Conservation (phyloP, 306 rosid species). For the Malus asiatica region DNA sequence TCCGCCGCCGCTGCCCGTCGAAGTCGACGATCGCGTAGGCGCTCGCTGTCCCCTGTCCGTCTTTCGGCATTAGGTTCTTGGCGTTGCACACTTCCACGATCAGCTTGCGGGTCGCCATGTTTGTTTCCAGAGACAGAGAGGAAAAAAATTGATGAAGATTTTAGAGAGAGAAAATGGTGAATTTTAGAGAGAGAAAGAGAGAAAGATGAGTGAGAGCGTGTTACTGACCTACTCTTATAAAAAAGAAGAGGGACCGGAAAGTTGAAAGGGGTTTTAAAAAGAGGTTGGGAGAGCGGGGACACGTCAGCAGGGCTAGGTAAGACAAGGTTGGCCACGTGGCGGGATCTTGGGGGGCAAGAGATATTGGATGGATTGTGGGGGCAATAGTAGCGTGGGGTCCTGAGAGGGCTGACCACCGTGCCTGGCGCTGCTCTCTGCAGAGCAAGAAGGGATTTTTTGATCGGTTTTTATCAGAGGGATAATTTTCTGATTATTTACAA, state of each 20-base stretch:
- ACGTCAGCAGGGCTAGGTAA: slow-evolving; percentile 27
- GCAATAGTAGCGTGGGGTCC: slow-evolving; percentile 7
- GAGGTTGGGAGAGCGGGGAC: slow-evolving; percentile 43
- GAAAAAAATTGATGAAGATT: not conserved
- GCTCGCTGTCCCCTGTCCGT: slow-evolving; percentile 93
- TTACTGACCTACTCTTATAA: too few relatives aligned
- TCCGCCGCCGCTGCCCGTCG: slow-evolving; percentile 77
- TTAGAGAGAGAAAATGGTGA: too few relatives aligned
- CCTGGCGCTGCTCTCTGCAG: slow-evolving; percentile 14
- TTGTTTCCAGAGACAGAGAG: slow-evolving; percentile 22
- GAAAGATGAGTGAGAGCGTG: not conserved
- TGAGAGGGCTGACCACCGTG: slow-evolving; percentile 25
- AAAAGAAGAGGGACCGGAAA: not conserved
- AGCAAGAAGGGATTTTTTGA: too few relatives aligned
- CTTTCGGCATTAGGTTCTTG: slow-evolving; percentile 87
- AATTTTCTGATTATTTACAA: too few relatives aligned
- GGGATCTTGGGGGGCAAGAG: not conserved
- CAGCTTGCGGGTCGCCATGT: slow-evolving; percentile 45
- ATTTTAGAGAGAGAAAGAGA: not conserved
- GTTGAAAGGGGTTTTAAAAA: not conserved
- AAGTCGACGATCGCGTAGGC: slow-evolving; percentile 86
- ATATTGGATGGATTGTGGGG: not conserved
- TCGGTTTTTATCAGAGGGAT: too few relatives aligned
- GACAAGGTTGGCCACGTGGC: slow-evolving; percentile 32
- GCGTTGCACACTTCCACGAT: slow-evolving; percentile 70